Base-by-base conservation (phyloP, 257 asterid species). In the Cruciata laevipes region DNA sequence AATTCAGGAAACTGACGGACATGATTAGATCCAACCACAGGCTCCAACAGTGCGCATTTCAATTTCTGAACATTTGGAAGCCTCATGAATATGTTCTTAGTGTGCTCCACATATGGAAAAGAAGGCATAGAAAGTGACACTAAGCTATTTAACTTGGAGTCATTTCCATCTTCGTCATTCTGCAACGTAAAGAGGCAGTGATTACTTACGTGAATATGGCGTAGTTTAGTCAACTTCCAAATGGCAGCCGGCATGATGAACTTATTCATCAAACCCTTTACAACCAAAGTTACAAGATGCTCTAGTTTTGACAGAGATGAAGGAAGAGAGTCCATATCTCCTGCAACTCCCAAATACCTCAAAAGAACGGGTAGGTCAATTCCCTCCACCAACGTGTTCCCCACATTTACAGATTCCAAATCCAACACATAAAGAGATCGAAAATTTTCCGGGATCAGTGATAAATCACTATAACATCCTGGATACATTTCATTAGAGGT, bases 81-180 rank as follows among this genome's bases (percentile, higher is more conserved):
- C 52, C 52, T 44, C 18, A 3, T 14, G 52, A 68, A 53, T 6
- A 32, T 55, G 33, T n/a, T 4, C 3, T 25, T 24, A 2, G 58
- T 44, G 33, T 56, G 32, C 30, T 68, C 65, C 12, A 62, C 37
- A 14, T 2, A 68, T 23, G 13, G 12, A 53, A 68, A 25, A 10
- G 25, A 35, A 0, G 64, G 71, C 40, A 44, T 32, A 17, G 71
- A 68, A 56, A 68, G 71, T n/a, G 64, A 52, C 20, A 53, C 71
- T 20, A 68, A 13, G 51, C 40, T 53, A 33, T 35, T 4, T 32
- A 68, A 21, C 9, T 3, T n/a, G 31, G 25, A 16, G 40, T 11
- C 20, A 6, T 30, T 44, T 66, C 58, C 70, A 27, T 7, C 52
- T 32, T 61, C 17, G 7, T 13, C 23, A 61, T 61, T 18, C n/a